phyloP scores from a whole-genome alignment of 352 stramenopile genomes.

The Pythium coloratum region DNA sequence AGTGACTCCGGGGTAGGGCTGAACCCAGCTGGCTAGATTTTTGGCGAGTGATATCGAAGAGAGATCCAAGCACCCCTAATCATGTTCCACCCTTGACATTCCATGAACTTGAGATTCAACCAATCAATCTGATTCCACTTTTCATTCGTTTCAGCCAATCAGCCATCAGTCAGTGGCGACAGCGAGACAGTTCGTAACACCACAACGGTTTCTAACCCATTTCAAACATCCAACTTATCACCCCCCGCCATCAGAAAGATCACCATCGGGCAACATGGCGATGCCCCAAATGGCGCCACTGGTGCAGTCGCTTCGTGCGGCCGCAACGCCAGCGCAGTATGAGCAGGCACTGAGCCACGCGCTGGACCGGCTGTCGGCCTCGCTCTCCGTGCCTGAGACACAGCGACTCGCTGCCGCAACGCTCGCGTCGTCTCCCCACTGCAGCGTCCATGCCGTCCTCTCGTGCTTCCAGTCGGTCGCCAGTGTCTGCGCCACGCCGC shows the following conservation, averaged over 20 bases:
- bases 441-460: neutral
- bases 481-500: slow-evolving; percentile 43
- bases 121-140: slow-evolving; percentile 10
- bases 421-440: neutral
- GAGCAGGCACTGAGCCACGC: slow-evolving; percentile 5
- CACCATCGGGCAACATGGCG: neutral
- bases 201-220: neutral
- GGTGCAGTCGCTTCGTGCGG: neutral
- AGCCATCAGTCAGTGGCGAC: neutral
- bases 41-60: neutral
- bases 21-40: neutral
- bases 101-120: neutral
- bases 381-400: slow-evolving; percentile 8
- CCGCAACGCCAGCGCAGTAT: slow-evolving; percentile 1
- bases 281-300: neutral
- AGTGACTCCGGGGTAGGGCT: neutral
- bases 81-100: neutral
- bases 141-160: slow-evolving; percentile 4
- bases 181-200: neutral
- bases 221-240: neutral
- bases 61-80: neutral
- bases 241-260: neutral
- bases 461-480: slow-evolving; percentile 38
- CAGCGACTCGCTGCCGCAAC: slow-evolving; percentile 15
- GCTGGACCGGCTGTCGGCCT: slow-evolving; percentile 13